Conservation (phyloP, 164 flowering plant genomes). For the Buxus sempervirens region DNA sequence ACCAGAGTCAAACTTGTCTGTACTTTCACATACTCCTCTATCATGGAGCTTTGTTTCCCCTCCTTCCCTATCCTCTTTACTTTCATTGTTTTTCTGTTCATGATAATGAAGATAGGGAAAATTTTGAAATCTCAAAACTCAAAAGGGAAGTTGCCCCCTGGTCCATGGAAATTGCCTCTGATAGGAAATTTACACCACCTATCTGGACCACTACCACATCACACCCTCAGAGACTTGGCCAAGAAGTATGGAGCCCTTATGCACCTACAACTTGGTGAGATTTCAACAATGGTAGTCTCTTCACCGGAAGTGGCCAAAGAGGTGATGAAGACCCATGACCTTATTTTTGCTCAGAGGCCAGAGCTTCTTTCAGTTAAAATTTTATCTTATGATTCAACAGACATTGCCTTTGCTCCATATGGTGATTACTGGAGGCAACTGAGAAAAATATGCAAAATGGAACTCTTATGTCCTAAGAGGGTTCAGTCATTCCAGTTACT, state of each 20-base stretch:
- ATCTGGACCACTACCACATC: conserved; percentile 14
- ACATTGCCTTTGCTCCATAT: conserved; percentile 30
- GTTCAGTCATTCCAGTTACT: conserved; percentile 24
- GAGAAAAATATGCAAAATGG: conserved; percentile 27
- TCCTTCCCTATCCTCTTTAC: conserved; percentile 5
- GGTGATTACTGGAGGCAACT: conserved; percentile 38
- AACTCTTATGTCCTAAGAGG: conserved; percentile 27
- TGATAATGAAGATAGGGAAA: not conserved
- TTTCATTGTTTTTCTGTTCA: conserved; percentile 3
- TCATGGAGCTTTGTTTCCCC: not conserved
- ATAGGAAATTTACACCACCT: conserved; percentile 25
- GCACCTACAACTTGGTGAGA: conserved; percentile 20
- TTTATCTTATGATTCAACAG: conserved; percentile 9
- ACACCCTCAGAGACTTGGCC: conserved; percentile 18
- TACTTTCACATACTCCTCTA: no score
- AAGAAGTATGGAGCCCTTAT: conserved; percentile 15
- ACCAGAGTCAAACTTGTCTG: no score
- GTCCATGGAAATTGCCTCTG: conserved; percentile 23
- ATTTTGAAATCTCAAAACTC: conserved; percentile 1
- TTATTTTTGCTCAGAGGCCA: conserved; percentile 15
- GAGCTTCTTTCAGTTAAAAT: conserved; percentile 5
- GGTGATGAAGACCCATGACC: conserved; percentile 24
- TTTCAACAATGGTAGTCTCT: conserved; percentile 14
- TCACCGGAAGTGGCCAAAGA: conserved; percentile 21
- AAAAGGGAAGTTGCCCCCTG: conserved; percentile 17